Evolutionary conservation across 2,329 filamentous ascomycete genomes (phyloP), one percentile per base, ranked within the genome.

Genomic region (Calonectria pseudoturangicola): DNA sequence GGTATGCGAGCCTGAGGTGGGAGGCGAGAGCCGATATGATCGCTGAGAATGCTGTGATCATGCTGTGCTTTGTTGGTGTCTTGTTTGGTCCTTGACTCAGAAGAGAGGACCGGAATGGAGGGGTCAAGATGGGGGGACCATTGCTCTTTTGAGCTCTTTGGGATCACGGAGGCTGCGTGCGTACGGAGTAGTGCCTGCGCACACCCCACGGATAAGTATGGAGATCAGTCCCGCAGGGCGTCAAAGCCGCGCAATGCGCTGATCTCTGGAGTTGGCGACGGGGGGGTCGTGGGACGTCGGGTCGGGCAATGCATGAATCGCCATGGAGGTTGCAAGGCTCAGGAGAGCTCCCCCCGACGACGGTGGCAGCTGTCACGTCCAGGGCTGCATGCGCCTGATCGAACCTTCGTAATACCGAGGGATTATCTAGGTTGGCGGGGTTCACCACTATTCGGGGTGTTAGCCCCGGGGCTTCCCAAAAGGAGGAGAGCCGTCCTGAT

Each of bases 401-500:
- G 25, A 60, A 60, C 58, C 47, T 63, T 69, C 63, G 66, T 69
- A 69, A 69, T 69, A 45, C 13, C 36, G 39, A 47, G 41, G 39
- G 33, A 47, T 50, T 36, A 54, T 60, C 48, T 48, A 47, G 66
- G 58, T 69, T 69, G 66, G 66, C 58, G 66, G 66, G 66, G 66
- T 25, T 64, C 12, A 25, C 27, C 47, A 54, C 58, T 50, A 41
- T 60, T 51, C 16, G 27, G 56, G 45, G 56, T 27, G 39, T 39
- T 45, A 63, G 58, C 39, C 30, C 58, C 58, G 58, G 39, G n/a
- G 12, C 30, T 27, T 39, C 54, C 33, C 51, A 36, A 36, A 41
- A 60, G 16, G 39, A 41, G 12, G 10, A 27, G 18, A 27, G 18
- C 21, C 33, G 54, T 8, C 54, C 54, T 41, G 33, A 60, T 60